These are phyloP conservation scores for Saitozyma podzolica DNA, from an alignment of 768 basidiomycete genomes.

Conservation along the genomic window DNA sequence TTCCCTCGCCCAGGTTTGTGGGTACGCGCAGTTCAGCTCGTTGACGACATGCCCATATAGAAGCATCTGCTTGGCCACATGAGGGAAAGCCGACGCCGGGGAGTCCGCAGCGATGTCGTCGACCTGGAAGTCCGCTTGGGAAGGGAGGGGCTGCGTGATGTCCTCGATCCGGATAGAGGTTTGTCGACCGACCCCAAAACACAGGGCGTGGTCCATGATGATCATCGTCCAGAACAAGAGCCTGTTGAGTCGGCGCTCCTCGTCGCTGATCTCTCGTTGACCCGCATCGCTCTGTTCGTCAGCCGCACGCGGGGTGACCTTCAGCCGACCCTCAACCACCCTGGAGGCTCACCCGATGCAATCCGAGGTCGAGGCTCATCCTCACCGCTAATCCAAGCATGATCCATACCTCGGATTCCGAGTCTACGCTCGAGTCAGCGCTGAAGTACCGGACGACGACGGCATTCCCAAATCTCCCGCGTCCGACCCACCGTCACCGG, in stretches of 20 bases:
- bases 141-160: conserved; percentile 27
- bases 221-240: conserved; percentile 37
- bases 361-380: conserved; percentile 36
- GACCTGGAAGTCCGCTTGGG: conserved; percentile 19
- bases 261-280: conserved; percentile 13
- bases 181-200: conserved; percentile 28
- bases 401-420: conserved; percentile 35
- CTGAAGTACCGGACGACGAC: background rate
- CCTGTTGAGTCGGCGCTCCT: conserved; percentile 19
- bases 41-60: conserved; percentile 30
- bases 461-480: conserved; percentile 18
- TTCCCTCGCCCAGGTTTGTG: background rate
- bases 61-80: conserved; percentile 29
- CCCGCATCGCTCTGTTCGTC: conserved; percentile 13
- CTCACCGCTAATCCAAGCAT: conserved; percentile 30
- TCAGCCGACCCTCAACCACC: too few species aligned
- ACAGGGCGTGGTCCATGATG: conserved; percentile 28
- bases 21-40: conserved; percentile 15
- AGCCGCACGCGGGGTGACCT: too few species aligned
- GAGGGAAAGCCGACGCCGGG: conserved; percentile 22
- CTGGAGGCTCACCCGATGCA: conserved; percentile 17
- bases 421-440: conserved; percentile 18
- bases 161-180: conserved; percentile 32
- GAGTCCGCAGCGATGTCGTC: background rate
- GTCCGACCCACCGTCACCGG: conserved; percentile 6